A percentile compares a stretch with the other conserved stretches of the same genome.
phyloP scores from a whole-genome alignment of 2,329 filamentous ascomycete genomes.

The Colletotrichum falcatum region DNA sequence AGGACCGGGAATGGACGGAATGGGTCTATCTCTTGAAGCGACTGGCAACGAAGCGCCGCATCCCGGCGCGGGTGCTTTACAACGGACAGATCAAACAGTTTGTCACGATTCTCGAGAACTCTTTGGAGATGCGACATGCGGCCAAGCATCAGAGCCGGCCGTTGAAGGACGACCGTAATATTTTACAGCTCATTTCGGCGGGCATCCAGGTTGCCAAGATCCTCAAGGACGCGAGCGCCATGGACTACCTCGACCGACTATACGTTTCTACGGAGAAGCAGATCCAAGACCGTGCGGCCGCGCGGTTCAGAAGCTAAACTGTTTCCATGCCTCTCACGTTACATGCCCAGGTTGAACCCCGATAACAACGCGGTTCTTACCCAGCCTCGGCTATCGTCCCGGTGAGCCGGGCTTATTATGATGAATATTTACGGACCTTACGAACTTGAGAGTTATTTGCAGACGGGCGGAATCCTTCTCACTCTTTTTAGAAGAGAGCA shows the following conservation, averaged over 20 bases:
- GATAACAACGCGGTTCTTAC: conserved; percentile 16
- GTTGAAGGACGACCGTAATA: conserved; percentile 89
- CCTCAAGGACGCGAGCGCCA: conserved; percentile 83
- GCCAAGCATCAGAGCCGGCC: conserved; percentile 86
- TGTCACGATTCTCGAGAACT: conserved; percentile 89
- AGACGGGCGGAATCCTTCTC: conserved; percentile 27
- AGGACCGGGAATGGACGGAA: conserved; percentile 89
- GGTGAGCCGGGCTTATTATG: conserved; percentile 10
- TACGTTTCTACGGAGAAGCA: conserved; percentile 85
- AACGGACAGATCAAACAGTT: conserved; percentile 93
- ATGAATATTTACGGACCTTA: conserved; percentile 36
- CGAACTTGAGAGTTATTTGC: conserved; percentile 36
- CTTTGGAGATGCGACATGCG: conserved; percentile 87
- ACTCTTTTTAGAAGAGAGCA: conserved; percentile 35
- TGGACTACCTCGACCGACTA: conserved; percentile 84
- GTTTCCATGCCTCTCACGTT: conserved; percentile 4
- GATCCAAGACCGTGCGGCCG: conserved; percentile 74
- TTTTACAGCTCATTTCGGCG: conserved; percentile 87
- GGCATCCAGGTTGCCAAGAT: conserved; percentile 91
- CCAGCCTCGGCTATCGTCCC: conserved; percentile 5
- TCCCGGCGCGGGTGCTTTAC: conserved; percentile 85
- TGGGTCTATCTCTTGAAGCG: conserved; percentile 91
- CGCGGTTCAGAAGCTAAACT: conserved; percentile 54
- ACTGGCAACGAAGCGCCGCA: conserved; percentile 86
- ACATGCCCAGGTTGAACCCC: conserved; percentile 6